phyloP scores from a whole-genome alignment of 169 alveolate species.

The Eimeria necatrix region DNA sequence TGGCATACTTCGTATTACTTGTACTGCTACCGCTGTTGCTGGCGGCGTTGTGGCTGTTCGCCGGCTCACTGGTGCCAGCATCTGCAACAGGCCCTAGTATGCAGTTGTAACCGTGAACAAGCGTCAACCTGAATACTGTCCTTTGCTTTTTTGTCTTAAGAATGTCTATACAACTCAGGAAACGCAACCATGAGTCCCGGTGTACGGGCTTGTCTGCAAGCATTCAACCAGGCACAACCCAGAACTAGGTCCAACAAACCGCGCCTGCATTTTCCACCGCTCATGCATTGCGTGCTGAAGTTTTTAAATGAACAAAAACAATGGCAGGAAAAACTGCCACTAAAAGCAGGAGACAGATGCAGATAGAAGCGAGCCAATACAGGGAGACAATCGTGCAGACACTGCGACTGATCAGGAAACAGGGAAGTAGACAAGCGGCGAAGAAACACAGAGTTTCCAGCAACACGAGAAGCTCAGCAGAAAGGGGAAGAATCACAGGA shows the following conservation, averaged over 20 bases:
- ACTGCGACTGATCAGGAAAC: not conserved
- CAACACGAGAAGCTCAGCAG: not conserved
- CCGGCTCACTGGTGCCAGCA: not conserved
- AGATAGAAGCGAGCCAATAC: not conserved
- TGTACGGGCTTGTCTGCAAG: constrained; percentile 90
- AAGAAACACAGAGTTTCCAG: not conserved
- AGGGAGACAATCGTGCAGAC: not conserved
- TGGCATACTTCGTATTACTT: not conserved
- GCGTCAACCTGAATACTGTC: constrained; percentile 90
- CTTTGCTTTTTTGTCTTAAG: constrained; percentile 89
- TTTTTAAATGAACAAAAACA: not conserved
- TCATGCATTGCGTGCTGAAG: not conserved
- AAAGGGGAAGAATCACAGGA: not conserved
- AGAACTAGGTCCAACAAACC: not conserved
- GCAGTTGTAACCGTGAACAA: constrained; percentile 87
- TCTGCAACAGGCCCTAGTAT: not conserved
- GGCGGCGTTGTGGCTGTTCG: not conserved
- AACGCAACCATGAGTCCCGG: constrained; percentile 93
- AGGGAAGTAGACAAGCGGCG: no score
- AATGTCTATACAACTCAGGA: constrained; percentile 86
- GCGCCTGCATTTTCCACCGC: not conserved
- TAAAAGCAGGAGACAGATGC: not conserved
- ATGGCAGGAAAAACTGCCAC: not conserved
- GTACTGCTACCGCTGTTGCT: not conserved
- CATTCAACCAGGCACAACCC: not conserved